Evolutionary conservation across 1,139 yeast species (phyloP).

Genomic region (Pichia sp.): DNA sequence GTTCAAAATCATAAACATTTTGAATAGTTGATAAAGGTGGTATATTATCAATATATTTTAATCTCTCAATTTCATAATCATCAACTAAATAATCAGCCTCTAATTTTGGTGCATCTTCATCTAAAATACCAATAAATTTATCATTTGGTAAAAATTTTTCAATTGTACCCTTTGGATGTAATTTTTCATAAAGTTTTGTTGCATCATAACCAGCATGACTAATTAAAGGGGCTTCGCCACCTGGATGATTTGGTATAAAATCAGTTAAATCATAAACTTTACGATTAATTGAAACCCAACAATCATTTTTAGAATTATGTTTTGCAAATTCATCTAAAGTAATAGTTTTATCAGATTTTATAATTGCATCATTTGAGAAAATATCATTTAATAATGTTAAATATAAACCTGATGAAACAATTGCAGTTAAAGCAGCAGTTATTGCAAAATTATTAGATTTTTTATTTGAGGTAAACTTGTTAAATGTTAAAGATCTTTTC

Average conservation of each 20-base stretch:
- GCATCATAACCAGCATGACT: slow-evolving; percentile 90
- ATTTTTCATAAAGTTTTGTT: slow-evolving; percentile 75
- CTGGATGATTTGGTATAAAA: slow-evolving; percentile 80
- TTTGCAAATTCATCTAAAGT: slow-evolving; percentile 49
- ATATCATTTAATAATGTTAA: not conserved
- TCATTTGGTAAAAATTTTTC: slow-evolving; percentile 32
- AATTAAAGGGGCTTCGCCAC: slow-evolving; percentile 69
- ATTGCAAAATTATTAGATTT: too few relatives aligned
- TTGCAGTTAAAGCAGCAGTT: slow-evolving; percentile 12
- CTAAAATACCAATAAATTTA: slow-evolving; percentile 29
- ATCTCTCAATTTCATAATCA: slow-evolving; percentile 33
- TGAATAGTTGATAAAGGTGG: slow-evolving; percentile 67
- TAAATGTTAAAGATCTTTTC: too few relatives aligned
- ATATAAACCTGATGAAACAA: slow-evolving; percentile 1
- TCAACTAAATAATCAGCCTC: slow-evolving; percentile 27
- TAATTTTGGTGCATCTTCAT: slow-evolving; percentile 32
- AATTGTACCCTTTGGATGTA: slow-evolving; percentile 64
- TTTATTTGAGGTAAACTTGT: too few relatives aligned
- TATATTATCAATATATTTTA: slow-evolving; percentile 36
- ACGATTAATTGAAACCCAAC: slow-evolving; percentile 87
- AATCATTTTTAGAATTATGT: slow-evolving; percentile 56
- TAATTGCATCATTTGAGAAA: slow-evolving; percentile 4
- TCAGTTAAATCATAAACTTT: slow-evolving; percentile 79
- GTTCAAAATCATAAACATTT: slow-evolving; percentile 76
- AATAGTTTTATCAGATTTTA: slow-evolving; percentile 7